Conservation (phyloP, 2,329 filamentous ascomycete genomes). For the Metarhizium album region DNA sequence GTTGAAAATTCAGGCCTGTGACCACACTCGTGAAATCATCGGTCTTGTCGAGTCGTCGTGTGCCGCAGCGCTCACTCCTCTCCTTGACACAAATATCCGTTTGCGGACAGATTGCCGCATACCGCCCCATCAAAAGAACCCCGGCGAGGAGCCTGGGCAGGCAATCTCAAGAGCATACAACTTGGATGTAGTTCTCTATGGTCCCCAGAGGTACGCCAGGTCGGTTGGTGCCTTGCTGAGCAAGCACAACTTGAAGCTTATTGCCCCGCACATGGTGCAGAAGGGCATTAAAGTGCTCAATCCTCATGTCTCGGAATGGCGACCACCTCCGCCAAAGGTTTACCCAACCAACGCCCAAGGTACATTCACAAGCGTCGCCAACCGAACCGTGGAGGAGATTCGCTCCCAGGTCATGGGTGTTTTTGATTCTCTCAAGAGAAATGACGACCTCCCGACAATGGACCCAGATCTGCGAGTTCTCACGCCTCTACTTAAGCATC, state of each 20-base stretch:
- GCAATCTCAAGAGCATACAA: constrained; percentile 49
- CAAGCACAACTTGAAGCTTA: constrained; percentile 56
- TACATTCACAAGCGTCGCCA: constrained; percentile 20
- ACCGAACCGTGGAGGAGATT: constrained; percentile 73
- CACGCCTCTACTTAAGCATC: constrained; percentile 67
- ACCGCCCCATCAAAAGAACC: constrained; percentile 50
- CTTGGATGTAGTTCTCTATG: constrained; percentile 70
- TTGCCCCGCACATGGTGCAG: constrained; percentile 54
- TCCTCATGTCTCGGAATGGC: constrained; percentile 52
- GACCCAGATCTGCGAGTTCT: constrained; percentile 52
- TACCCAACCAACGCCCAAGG: constrained; percentile 21
- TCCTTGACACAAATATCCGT: constrained; percentile 58
- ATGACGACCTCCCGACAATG: constrained; percentile 64
- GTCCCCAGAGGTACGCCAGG: constrained; percentile 53
- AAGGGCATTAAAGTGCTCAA: constrained; percentile 63
- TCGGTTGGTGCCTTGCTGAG: constrained; percentile 56
- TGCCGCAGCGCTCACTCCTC: constrained; percentile 54
- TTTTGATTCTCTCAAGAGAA: constrained; percentile 73
- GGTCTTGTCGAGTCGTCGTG: constrained; percentile 62
- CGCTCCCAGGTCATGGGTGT: constrained; percentile 74
- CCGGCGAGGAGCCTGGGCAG: constrained; percentile 54
- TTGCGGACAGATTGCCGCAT: constrained; percentile 67
- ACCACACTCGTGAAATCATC: constrained; percentile 61
- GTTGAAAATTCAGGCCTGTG: constrained; percentile 59
- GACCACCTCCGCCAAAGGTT: constrained; percentile 26